Base-by-base conservation (phyloP, 495 filamentous ascomycete genomes). In the Friedmanniomyces simplex region DNA sequence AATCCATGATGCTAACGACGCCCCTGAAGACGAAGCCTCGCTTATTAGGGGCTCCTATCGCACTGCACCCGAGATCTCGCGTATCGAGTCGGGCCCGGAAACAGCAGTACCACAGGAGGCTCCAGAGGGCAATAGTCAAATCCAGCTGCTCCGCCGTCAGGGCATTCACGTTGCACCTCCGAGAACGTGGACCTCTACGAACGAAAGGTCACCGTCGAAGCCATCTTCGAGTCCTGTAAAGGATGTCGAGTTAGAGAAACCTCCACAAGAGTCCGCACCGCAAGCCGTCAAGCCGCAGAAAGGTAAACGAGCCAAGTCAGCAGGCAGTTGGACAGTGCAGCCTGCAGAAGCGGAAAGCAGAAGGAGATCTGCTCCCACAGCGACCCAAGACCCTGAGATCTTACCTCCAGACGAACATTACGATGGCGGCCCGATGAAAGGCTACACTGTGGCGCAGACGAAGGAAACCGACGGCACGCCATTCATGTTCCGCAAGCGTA, bases 401-500 rank as follows among this genome's bases (percentile, higher is more conserved):
- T 4, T 37, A 16, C 1, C 14, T n/a, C n/a, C 25, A 10, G 13
- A 16, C 13, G 14, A 5, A 1, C 39, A 2, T 5, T 48, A 22
- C 39, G 8, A 5, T 25, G 26, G 28, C 21, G 30, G 46, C 2
- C 7, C 30, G 5, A 26, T 49, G 20, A 50, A 12, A 22, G 56
- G 50, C 6, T 59, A 47, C 22, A 50, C 30, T 1, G 18, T 22
- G 4, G 34, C 28, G 1, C 25, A 45, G 22, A 22, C 30, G 16
- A 36, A 47, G 2, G 28, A 47, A 32, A 20, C 41, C 5, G 54
- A 41, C 22, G 39, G 14, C 14, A 61, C 59, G 34, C 59, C 59
- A 10, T 61, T 61, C 54, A 52, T 52, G 59, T 61, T 52, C 41
- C 54, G 54, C 36, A 56, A 52, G 41, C 57, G 57, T 16, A 37